These are phyloP conservation scores for Panicum miliaceum DNA, from an alignment of 176 grass and related monocot species.

Conservation along the genomic window DNA sequence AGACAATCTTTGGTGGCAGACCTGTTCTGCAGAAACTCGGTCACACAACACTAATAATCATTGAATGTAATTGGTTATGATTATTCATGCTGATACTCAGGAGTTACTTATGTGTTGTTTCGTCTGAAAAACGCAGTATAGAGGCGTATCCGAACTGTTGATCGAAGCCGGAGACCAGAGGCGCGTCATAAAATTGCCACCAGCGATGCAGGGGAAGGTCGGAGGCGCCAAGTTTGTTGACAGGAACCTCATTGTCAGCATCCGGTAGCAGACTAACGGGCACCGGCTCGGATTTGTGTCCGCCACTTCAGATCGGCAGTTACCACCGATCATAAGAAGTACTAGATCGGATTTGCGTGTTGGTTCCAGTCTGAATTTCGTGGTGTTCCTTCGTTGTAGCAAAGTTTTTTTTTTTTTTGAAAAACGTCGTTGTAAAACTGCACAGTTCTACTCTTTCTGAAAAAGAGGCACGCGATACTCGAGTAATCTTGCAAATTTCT, in stretches of 20 bases:
- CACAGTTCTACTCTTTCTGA: neutral
- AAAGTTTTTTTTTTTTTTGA: too few species aligned
- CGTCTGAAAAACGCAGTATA: conserved; percentile 70
- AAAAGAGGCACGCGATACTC: neutral
- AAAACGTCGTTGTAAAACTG: neutral
- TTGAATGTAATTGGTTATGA: neutral
- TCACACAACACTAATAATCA: neutral
- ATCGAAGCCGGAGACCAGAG: conserved; percentile 94
- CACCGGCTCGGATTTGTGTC: neutral
- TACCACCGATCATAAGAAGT: neutral
- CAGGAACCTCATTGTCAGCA: conserved; percentile 72
- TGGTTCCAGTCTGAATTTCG: neutral
- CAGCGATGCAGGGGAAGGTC: conserved; percentile 72
- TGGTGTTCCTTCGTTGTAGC: neutral
- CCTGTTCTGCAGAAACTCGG: neutral
- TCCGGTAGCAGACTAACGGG: conserved; percentile 43
- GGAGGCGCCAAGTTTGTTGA: conserved; percentile 75
- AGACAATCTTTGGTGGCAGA: neutral
- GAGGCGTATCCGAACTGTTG: conserved; percentile 75
- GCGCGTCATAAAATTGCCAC: conserved; percentile 76
- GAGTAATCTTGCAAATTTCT: neutral
- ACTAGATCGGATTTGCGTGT: neutral
- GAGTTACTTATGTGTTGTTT: neutral
- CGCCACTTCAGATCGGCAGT: neutral
- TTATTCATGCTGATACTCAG: neutral